Base-by-base conservation (phyloP, 2,329 filamentous ascomycete genomes). In the Fusarium sp. region DNA sequence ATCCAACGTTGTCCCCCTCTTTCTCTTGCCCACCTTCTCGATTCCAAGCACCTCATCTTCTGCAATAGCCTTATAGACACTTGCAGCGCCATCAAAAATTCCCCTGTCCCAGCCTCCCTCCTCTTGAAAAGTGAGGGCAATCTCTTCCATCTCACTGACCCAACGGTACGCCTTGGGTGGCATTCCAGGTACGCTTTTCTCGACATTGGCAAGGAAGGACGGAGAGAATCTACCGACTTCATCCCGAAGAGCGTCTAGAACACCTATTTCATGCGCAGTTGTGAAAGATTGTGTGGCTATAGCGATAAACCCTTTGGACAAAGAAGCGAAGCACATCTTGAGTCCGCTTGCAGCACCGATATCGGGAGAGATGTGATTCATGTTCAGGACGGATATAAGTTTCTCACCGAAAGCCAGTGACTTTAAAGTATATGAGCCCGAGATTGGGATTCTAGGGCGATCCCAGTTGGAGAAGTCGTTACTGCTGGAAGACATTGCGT, bases 141-240 rank as follows among this genome's bases (percentile, higher is more conserved):
- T 93, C 81, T 94, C 88, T 70, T 89, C 84, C 91, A 94, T 93
- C 81, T 94, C 91, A 33, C 84, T 81, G 0, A 92, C 88, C 91
- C 91, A 94, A 13, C 91, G 82, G 76, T 93, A 93, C 18, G 91
- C 91, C 79, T 94, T 94, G 10, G 88, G 87, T 23, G 90, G 84
- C 85, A 93, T 91, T 15, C 77, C 80, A 6, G 85, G 80, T 11
- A 92, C 79, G 4, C 84, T 80, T 31, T 75, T 80, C 70, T 87
- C 83, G 0, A 83, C 86, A 48, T 78, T 74, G 25, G 79, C 75
- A 15, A 82, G 80, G 35, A 81, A 77, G 4, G 72, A 74, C 0
- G 90, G 87, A 47, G 81, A 80, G 58, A 84, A 80, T 11, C 78
- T 76, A 14, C 80, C 77, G 53, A 93, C 76, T 66, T 91, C 86